These are phyloP conservation scores for Morella rubra DNA, from an alignment of 306 rosid species.

Conservation along the genomic window DNA sequence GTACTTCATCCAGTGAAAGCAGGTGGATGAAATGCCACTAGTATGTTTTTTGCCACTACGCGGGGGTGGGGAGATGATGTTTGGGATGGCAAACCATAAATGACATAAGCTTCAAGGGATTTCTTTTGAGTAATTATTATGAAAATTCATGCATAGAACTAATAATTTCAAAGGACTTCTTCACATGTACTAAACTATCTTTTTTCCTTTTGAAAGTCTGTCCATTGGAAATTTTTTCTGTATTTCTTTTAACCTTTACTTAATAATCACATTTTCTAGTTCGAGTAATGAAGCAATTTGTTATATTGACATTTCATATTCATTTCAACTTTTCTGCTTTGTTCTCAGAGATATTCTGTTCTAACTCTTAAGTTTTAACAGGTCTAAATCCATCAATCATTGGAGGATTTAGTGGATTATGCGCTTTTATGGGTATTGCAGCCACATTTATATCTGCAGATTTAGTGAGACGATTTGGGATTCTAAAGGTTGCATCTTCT, in stretches of 20 bases:
- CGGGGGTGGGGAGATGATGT: not conserved
- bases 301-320: too few relatives aligned
- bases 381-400: slow-evolving; percentile 82
- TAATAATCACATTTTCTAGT: not conserved
- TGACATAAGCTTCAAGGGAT: not conserved
- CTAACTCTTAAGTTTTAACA: slow-evolving; percentile 34
- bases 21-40: not conserved
- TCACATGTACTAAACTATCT: not conserved
- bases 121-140: not conserved
- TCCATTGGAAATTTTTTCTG: slow-evolving; percentile 1
- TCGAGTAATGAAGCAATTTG: too few relatives aligned
- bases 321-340: too few relatives aligned
- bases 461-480: slow-evolving; percentile 74
- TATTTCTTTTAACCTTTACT: slow-evolving; percentile 4
- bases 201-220: slow-evolving; percentile 2
- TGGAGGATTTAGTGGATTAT: slow-evolving; percentile 88
- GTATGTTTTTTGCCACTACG: not conserved
- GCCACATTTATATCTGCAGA: slow-evolving; percentile 90
- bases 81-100: not conserved
- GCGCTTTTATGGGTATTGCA: slow-evolving; percentile 96
- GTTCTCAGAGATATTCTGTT: not conserved
- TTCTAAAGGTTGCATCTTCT: slow-evolving; percentile 63
- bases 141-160: not conserved
- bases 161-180: not conserved
- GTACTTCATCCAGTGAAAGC: not conserved